A percentile compares a stretch with the other conserved stretches of the same genome.
phyloP scores from a whole-genome alignment of 306 rosid genomes.

The Pterocarpus macrocarpus region DNA sequence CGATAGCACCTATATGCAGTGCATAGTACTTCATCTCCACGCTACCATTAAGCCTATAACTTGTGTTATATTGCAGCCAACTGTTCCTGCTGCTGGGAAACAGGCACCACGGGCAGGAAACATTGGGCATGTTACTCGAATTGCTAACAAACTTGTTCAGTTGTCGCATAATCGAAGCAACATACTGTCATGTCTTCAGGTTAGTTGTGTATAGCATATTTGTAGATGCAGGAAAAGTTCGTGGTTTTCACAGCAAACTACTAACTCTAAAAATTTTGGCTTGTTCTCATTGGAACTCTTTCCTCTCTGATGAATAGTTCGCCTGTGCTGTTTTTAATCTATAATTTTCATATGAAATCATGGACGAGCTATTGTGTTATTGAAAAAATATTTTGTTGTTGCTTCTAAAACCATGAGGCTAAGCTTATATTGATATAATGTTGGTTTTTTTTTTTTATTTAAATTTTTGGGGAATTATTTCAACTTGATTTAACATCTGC shows the following conservation, averaged over 20 bases:
- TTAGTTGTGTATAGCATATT: slow-evolving; percentile 44
- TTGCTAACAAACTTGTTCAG: slow-evolving; percentile 83
- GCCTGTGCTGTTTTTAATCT: background rate
- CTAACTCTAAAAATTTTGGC: background rate
- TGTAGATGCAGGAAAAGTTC: background rate
- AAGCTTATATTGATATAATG: slow-evolving; percentile 16
- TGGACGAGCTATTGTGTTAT: slow-evolving; percentile 13
- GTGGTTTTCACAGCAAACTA: background rate
- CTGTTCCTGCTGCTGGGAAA: slow-evolving; percentile 71
- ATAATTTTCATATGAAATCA: slow-evolving; percentile 27
- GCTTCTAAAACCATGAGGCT: slow-evolving; percentile 10
- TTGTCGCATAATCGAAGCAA: slow-evolving; percentile 69
- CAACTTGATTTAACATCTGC: slow-evolving; percentile 42
- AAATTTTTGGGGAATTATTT: background rate
- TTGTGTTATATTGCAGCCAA: slow-evolving; percentile 73
- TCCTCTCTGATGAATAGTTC: slow-evolving; percentile 1
- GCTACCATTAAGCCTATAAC: background rate
- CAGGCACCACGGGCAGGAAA: slow-evolving; percentile 82
- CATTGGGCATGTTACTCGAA: slow-evolving; percentile 85
- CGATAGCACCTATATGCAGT: slow-evolving; percentile 21
- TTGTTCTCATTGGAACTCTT: slow-evolving; percentile 10
- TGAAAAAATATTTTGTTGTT: background rate
- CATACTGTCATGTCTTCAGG: slow-evolving; percentile 83
- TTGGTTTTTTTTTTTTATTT: background rate
- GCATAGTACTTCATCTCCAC: slow-evolving; percentile 23